Conservation (phyloP, 2,329 filamentous ascomycete genomes). For the Ophiocordyceps robertsii region DNA sequence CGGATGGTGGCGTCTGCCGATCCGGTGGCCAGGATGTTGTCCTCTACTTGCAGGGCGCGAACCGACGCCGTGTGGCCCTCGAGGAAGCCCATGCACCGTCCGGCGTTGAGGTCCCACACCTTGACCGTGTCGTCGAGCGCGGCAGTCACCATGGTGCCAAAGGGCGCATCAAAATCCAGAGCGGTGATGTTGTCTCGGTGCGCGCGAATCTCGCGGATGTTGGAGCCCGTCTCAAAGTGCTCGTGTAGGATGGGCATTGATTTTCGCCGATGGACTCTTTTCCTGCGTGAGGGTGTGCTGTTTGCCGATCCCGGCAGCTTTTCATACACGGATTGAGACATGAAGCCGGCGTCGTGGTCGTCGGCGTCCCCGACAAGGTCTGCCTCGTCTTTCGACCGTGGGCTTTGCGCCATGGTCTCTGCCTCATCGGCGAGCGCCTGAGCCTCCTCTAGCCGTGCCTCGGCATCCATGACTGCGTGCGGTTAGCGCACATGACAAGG, state of each 20-base stretch:
- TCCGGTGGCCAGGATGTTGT: conserved; percentile 89
- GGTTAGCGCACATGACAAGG: background rate
- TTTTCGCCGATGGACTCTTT: conserved; percentile 51
- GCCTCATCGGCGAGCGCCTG: conserved; percentile 46
- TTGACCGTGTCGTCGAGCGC: conserved; percentile 86
- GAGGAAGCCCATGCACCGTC: conserved; percentile 78
- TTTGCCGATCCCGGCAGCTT: conserved; percentile 55
- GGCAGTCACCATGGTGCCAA: conserved; percentile 86
- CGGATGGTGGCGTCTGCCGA: conserved; percentile 90
- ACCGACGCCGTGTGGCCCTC: conserved; percentile 95
- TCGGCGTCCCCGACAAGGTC: conserved; percentile 38
- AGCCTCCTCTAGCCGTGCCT: conserved; percentile 47
- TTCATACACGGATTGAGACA: conserved; percentile 96
- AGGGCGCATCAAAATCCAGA: conserved; percentile 92
- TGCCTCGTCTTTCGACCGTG: conserved; percentile 37
- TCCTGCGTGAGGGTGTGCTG: conserved; percentile 35
- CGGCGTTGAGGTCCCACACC: conserved; percentile 93
- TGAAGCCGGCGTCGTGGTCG: conserved; percentile 50
- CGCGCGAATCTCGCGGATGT: conserved; percentile 77
- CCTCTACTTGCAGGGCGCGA: conserved; percentile 80
- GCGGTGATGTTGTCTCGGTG: conserved; percentile 82
- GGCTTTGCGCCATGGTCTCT: conserved; percentile 38
- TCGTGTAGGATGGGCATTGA: conserved; percentile 95
- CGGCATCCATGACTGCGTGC: conserved; percentile 48
- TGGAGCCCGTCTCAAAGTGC: conserved; percentile 80